Conservation (phyloP, 805 yeast species). For the Candida takata region DNA sequence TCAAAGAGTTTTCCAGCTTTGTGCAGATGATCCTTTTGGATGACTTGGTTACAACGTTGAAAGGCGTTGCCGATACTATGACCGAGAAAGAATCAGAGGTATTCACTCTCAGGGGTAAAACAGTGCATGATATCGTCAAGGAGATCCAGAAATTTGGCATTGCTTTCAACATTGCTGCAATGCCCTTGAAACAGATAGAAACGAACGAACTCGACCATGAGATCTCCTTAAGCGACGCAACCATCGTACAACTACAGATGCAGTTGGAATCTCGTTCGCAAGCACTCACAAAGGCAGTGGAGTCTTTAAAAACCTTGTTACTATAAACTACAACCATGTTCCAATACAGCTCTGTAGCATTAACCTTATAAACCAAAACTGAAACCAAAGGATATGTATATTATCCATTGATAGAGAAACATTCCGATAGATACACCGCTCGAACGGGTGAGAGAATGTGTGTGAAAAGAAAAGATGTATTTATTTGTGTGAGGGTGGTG, state of each 20-base stretch:
- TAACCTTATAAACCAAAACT: neutral
- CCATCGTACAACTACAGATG: neutral
- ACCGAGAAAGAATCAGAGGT: constrained; percentile 1
- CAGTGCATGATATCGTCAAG: constrained; percentile 3
- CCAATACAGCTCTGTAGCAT: neutral
- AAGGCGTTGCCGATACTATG: constrained; percentile 8
- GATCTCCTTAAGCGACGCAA: neutral
- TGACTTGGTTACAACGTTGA: constrained; percentile 11
- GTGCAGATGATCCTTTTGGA: constrained; percentile 12
- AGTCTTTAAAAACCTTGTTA: neutral
- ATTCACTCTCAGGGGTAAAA: constrained; percentile 4
- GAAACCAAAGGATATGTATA: neutral
- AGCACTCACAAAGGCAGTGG: neutral
- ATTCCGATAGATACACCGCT: no score
- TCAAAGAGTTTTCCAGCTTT: constrained; percentile 15
- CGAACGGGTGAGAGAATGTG: no score
- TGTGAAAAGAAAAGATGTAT: no score
- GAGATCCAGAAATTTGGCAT: constrained; percentile 7
- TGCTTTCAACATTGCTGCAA: constrained; percentile 4
- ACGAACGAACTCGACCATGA: neutral
- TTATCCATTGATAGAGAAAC: no score
- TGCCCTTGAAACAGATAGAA: constrained; percentile 1
- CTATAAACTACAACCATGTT: neutral
- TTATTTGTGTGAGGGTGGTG: no score
- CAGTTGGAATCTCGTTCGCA: neutral